Evolutionary conservation across 371 early-diverging fungal species (phyloP).

Genomic region (Lichtheimia ornata): DNA sequence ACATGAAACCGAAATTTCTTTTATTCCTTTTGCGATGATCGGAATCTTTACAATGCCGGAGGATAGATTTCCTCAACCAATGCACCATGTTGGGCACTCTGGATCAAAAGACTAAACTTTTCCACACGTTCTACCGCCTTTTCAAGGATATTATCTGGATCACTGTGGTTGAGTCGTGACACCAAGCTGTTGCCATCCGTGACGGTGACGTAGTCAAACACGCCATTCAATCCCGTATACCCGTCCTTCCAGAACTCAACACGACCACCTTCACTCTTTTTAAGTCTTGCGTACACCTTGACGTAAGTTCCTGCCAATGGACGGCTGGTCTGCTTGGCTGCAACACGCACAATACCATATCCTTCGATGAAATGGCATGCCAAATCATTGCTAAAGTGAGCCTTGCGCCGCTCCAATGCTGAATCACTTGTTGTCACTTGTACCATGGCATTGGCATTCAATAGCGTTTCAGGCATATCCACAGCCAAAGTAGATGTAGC

Average conservation of each 20-base stretch:
- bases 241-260: conserved; percentile 65
- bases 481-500: not conserved
- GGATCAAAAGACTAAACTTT: conserved; percentile 38
- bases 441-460: conserved; percentile 27
- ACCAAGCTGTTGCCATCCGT: conserved; percentile 38
- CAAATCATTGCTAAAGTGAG: conserved; percentile 50
- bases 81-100: conserved; percentile 33
- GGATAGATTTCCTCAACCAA: conserved; percentile 43
- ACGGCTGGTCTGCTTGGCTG: conserved; percentile 26
- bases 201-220: conserved; percentile 60
- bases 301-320: conserved; percentile 60
- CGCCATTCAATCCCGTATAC: conserved; percentile 61
- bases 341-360: conserved; percentile 52
- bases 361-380: conserved; percentile 47
- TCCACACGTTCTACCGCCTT: conserved; percentile 23
- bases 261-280: conserved; percentile 13
- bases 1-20: too few relatives aligned
- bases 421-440: conserved; percentile 27
- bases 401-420: conserved; percentile 32
- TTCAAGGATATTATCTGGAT: conserved; percentile 16
- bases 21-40: too few relatives aligned
- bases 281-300: conserved; percentile 58
- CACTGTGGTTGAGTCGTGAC: not conserved
- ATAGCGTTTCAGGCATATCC: conserved; percentile 1
- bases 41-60: conserved; percentile 14